Conservation (phyloP, 2,329 filamentous ascomycete genomes). For the Fusarium sp. region DNA sequence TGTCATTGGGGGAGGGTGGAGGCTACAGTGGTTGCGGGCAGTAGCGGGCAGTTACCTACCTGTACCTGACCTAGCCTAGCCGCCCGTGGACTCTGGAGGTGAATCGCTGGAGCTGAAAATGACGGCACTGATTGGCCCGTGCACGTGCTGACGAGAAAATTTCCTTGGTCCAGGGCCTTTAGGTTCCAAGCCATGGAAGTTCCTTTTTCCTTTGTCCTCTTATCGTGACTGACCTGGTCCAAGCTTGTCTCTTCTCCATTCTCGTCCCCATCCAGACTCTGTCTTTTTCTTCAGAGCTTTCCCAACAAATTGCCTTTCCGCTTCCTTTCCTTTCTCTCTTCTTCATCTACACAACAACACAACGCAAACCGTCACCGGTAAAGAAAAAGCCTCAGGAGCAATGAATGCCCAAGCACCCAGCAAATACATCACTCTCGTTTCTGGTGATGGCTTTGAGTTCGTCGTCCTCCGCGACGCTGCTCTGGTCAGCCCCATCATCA, state of each 20-base stretch:
- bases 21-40: constrained; percentile 2
- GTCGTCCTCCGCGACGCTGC: constrained; percentile 78
- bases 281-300: constrained; percentile 20
- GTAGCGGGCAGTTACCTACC: neutral
- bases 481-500: constrained; percentile 76
- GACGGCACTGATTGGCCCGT: constrained; percentile 39
- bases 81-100: constrained; percentile 2
- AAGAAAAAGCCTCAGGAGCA: neutral
- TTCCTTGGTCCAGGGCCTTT: constrained; percentile 16
- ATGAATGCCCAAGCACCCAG: constrained; percentile 52
- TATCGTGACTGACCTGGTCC: constrained; percentile 11
- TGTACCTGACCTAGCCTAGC: neutral
- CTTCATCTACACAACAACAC: constrained; percentile 9
- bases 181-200: neutral
- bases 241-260: constrained; percentile 24
- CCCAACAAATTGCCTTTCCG: constrained; percentile 2
- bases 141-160: constrained; percentile 40
- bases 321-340: constrained; percentile 15
- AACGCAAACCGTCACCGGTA: neutral
- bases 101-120: constrained; percentile 28
- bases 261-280: constrained; percentile 18
- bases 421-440: constrained; percentile 83
- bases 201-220: constrained; percentile 5
- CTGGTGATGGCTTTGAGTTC: constrained; percentile 81
- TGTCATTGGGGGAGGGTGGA: constrained; percentile 14